phyloP scores from a whole-genome alignment of 768 basidiomycete genomes.

The Macrolepiota albuminosa region DNA sequence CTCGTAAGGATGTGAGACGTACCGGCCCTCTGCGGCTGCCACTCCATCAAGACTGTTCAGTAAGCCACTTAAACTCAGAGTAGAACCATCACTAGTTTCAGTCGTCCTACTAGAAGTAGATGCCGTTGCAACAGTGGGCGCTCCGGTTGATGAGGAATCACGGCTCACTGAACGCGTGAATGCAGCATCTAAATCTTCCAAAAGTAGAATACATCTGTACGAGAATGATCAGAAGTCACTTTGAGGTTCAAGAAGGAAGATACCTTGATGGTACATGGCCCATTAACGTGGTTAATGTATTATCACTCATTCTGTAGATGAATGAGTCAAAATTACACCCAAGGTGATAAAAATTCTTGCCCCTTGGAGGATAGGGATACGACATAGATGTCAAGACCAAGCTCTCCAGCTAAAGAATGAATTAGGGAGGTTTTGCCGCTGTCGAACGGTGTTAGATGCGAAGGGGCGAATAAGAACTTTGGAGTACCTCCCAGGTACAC shows the following conservation, averaged over 20 bases:
- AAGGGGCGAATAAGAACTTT: neutral
- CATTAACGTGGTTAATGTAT: constrained; percentile 83
- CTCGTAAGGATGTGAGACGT: constrained; percentile 24
- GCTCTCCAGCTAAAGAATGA: constrained; percentile 79
- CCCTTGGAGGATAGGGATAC: constrained; percentile 86
- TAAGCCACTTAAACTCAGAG: constrained; percentile 79
- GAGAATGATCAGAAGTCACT: constrained; percentile 13
- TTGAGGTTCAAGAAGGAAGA: constrained; percentile 10
- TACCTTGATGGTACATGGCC: constrained; percentile 82
- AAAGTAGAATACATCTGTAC: constrained; percentile 82
- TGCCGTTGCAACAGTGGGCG: constrained; percentile 48
- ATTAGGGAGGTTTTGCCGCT: constrained; percentile 87
- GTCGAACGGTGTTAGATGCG: constrained; percentile 15
- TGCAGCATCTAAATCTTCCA: constrained; percentile 91
- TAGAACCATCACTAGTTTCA: constrained; percentile 69
- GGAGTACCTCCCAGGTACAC: constrained; percentile 76
- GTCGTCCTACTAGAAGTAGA: constrained; percentile 34
- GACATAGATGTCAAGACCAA: constrained; percentile 88
- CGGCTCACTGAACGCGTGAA: constrained; percentile 86
- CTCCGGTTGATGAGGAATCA: constrained; percentile 74
- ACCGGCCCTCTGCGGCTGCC: constrained; percentile 84
- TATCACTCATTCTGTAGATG: constrained; percentile 76
- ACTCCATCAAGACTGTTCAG: constrained; percentile 85
- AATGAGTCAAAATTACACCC: constrained; percentile 12
- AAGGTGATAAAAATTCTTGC: constrained; percentile 33